Conservation (phyloP, 2,329 filamentous ascomycete genomes). For the Verticillium albo-atrum region DNA sequence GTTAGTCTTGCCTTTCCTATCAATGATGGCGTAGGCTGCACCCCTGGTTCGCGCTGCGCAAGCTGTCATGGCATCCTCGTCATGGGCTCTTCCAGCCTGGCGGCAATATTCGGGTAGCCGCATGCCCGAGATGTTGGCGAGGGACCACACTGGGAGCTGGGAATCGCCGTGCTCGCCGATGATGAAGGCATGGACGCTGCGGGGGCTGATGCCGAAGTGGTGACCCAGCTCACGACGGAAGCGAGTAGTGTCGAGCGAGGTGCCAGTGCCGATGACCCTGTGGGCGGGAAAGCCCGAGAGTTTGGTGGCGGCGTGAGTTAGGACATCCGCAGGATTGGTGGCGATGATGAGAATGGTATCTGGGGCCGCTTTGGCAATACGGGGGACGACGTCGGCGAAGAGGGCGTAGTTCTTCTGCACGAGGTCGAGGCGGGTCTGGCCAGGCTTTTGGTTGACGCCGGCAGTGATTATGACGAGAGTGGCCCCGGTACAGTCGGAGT, state of each 20-base stretch:
- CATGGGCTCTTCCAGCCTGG: constrained; percentile 16
- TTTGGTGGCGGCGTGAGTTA: constrained; percentile 20
- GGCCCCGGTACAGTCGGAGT: constrained; percentile 21
- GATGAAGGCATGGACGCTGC: constrained; percentile 24
- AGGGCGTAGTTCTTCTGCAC: constrained; percentile 24
- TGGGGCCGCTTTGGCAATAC: constrained; percentile 20
- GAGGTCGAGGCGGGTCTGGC: constrained; percentile 24
- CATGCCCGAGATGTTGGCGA: constrained; percentile 23
- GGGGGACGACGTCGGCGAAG: constrained; percentile 20
- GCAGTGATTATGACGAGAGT: constrained; percentile 26
- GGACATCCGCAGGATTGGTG: constrained; percentile 25
- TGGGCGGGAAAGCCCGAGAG: constrained; percentile 23
- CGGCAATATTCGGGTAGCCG: constrained; percentile 18
- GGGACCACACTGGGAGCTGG: constrained; percentile 25
- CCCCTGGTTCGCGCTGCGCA: constrained; percentile 18
- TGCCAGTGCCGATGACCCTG: constrained; percentile 25
- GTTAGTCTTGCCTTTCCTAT: constrained; percentile 25
- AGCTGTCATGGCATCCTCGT: constrained; percentile 17
- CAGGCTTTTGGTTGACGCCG: constrained; percentile 26
- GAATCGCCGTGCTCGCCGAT: constrained; percentile 27
- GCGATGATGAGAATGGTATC: constrained; percentile 24
- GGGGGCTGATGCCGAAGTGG: constrained; percentile 20
- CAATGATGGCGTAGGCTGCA: constrained; percentile 26
- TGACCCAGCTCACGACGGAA: constrained; percentile 21
- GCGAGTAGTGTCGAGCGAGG: constrained; percentile 23